A percentile compares a stretch with the other conserved stretches of the same genome.
Evolutionary conservation across 2,329 filamentous ascomycete species (phyloP).

Genomic region (Coniella lustricola): DNA sequence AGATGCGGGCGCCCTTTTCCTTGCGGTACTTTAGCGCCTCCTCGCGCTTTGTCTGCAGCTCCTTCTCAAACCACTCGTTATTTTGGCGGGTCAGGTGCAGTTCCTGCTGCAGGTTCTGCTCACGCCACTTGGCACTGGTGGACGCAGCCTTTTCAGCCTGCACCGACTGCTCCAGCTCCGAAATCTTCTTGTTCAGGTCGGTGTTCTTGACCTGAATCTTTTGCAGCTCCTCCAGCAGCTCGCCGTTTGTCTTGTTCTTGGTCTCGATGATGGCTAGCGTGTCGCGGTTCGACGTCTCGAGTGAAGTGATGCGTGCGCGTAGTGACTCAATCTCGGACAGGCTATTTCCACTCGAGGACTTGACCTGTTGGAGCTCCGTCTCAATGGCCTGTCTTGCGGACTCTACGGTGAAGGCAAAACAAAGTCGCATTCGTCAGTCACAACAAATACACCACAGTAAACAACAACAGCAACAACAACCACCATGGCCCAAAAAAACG

Average conservation of each 20-base stretch:
- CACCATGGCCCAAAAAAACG: no score
- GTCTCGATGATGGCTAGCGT: conserved; percentile 83
- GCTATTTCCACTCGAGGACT: conserved; percentile 66
- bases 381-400: conserved; percentile 67
- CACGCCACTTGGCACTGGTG: conserved; percentile 78
- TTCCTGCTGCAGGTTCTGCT: conserved; percentile 85
- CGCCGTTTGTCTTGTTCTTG: conserved; percentile 80
- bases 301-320: conserved; percentile 72
- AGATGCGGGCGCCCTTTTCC: conserved; percentile 84
- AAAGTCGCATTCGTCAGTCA: conserved; percentile 19
- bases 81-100: conserved; percentile 82
- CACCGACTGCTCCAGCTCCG: conserved; percentile 71
- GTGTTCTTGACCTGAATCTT: conserved; percentile 84
- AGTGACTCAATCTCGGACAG: conserved; percentile 70
- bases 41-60: conserved; percentile 81
- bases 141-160: conserved; percentile 75
- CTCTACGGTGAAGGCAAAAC: conserved; percentile 47
- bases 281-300: conserved; percentile 89
- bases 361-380: conserved; percentile 72
- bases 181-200: conserved; percentile 75
- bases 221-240: conserved; percentile 77
- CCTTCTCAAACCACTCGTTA: conserved; percentile 86
- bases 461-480: no score
- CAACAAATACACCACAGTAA: no score
- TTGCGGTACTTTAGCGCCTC: conserved; percentile 89